phyloP scores from a whole-genome alignment of 805 yeast genomes.

The Brettanomyces naardenensis region DNA sequence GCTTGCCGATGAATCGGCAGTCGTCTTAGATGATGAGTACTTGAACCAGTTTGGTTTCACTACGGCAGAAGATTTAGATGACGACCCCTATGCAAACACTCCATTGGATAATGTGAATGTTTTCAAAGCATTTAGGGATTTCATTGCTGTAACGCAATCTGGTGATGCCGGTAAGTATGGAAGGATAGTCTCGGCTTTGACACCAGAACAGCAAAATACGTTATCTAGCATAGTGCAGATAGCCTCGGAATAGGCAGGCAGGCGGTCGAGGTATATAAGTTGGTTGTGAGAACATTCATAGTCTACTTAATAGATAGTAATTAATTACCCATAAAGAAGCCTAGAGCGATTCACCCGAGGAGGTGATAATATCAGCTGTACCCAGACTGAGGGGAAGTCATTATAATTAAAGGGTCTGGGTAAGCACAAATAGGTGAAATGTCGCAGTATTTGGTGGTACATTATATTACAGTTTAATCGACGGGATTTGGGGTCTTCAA shows the following conservation, averaged over 20 bases:
- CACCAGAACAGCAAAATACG: slow-evolving; percentile 17
- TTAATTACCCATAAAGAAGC: no score
- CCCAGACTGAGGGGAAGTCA: no score
- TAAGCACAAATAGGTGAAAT: no score
- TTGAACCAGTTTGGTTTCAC: slow-evolving; percentile 3
- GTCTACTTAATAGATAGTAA: no score
- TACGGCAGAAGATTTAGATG: slow-evolving; percentile 65
- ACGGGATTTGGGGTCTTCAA: no score
- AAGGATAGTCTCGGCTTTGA: slow-evolving; percentile 14
- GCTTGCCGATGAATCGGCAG: slow-evolving; percentile 27
- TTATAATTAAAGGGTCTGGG: no score
- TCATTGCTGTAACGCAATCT: slow-evolving; percentile 40
- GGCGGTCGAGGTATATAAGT: no score
- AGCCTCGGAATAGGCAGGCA: not conserved
- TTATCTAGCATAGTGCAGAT: slow-evolving; percentile 9
- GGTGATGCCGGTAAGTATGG: slow-evolving; percentile 29
- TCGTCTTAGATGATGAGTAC: slow-evolving; percentile 6
- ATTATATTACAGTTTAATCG: no score
- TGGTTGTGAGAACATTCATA: no score
- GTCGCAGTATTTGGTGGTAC: no score
- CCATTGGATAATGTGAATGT: slow-evolving; percentile 74
- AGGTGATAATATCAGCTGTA: no score
- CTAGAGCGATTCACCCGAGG: no score
- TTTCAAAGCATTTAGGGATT: slow-evolving; percentile 54
- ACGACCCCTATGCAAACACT: slow-evolving; percentile 73